Evolutionary conservation across 2,329 filamentous ascomycete species (phyloP), one percentile per base, ranked within the genome.

Genomic region (Scedosporium dehoogii): DNA sequence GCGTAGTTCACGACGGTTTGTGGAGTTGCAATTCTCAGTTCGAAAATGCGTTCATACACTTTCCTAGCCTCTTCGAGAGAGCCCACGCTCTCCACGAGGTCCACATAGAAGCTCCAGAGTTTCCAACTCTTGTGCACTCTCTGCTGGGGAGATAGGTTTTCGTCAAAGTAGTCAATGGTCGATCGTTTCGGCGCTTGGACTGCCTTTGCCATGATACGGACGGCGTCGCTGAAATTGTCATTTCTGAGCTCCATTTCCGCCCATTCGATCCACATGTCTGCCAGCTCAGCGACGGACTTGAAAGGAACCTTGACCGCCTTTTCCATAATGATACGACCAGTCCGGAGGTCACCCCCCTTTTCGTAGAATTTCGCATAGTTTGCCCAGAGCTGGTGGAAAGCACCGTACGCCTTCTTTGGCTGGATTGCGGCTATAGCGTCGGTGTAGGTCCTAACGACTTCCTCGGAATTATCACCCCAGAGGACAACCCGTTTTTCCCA

Each of bases 51-150:
- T 73, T 99, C 94, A 74, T 99, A 99, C 1, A 97, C 88, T 73
- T 91, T 93, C 73, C 86, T 90, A 0, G 93, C 97, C 75, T 97
- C 93, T 23, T 96, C 92, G 16, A 99, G 76, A 0, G 89, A 91
- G 65, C 90, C 88, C 38, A 97, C 92, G 73, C 92, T 96, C 74
- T 99, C 94, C 2, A 99, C 92, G 1, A 99, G 84, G 73, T 99
- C 94, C 48, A 99, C 92, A 69, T 99, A 99, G 79, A 99, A 99
- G 75, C 92, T 96, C 94, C 94, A 99, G 10, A 99, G 78, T 74
- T 97, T 99, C 94, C 94, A 99, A 72, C 91, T 96, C 80, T 99
- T 99, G 78, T 99, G 94, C 3, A 99, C 90, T 65, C 96, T 85
- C 77, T 97, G 94, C 73, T 99, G 94, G 3, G 94, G 93, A 1